Percentiles rank a stretch among this genome's conserved stretches.
These are phyloP conservation scores for Crepidotus variabilis DNA, from an alignment of 768 basidiomycete species.

Conservation along the genomic window DNA sequence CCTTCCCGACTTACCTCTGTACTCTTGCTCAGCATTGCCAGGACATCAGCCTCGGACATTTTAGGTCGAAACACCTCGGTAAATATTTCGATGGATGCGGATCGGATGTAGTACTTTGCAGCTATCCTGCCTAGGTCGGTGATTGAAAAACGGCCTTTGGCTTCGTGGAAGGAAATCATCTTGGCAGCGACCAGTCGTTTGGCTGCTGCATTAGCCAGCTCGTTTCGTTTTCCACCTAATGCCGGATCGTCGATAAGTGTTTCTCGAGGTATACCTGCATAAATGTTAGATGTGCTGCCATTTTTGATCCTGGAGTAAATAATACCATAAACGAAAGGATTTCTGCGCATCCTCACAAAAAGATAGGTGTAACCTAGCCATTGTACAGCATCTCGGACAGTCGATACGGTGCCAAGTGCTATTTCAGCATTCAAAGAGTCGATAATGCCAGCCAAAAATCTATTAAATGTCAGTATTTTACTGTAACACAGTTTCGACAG, in stretches of 20 bases:
- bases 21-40: slow-evolving; percentile 82
- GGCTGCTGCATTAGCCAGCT: slow-evolving; percentile 67
- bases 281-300: not conserved
- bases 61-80: slow-evolving; percentile 68
- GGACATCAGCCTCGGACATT: slow-evolving; percentile 93
- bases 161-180: slow-evolving; percentile 79
- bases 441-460: slow-evolving; percentile 80
- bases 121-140: slow-evolving; percentile 97
- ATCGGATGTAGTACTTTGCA: slow-evolving; percentile 91
- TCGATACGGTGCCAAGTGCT: slow-evolving; percentile 89
- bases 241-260: slow-evolving; percentile 66
- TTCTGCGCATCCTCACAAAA: slow-evolving; percentile 91
- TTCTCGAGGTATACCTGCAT: slow-evolving; percentile 70
- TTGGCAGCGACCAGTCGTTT: slow-evolving; percentile 57
- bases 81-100: slow-evolving; percentile 85
- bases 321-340: slow-evolving; percentile 83
- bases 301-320: not conserved
- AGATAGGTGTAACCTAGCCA: slow-evolving; percentile 99
- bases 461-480: slow-evolving; percentile 19
- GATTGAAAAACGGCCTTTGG: slow-evolving; percentile 56
- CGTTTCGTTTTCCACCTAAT: slow-evolving; percentile 63
- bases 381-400: slow-evolving; percentile 77
- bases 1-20: slow-evolving; percentile 63
- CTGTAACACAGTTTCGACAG: not conserved
- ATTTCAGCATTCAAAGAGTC: slow-evolving; percentile 96